Evolutionary conservation across 2,329 filamentous ascomycete species (phyloP), one percentile per base, ranked within the genome.

Genomic region (Diplodia corticola): DNA sequence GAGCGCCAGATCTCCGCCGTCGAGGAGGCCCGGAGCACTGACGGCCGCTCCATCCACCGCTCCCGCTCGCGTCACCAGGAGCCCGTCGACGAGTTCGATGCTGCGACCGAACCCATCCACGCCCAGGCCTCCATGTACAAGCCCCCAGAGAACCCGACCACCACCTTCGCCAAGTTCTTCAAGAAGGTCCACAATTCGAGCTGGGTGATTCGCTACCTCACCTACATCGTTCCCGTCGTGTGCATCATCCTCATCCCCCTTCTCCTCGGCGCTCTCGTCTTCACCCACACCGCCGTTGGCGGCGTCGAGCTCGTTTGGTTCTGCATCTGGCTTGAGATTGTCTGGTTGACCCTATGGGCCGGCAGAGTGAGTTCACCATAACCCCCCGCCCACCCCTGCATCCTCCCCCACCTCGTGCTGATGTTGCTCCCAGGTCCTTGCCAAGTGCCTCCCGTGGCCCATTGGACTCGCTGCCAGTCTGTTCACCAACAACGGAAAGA

Each of bases 341-440:
- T 97, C 28, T 98, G 94, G 94, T 83, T 94, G 69, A 92, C 92
- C 0, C 83, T 97, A 0, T 98, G 94, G 94, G 89, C 90, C 22
- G 90, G 86, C 64, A 79, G 87, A 73, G 80, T 83, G 74, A 73
- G 15, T 40, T 24, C 35, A 44, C 30, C 48, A 22, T 20, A 13
- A 20, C 35, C 17, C n/a, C 10, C 44, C 3, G n/a, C n/a, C n/a
- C n/a, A n/a, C n/a, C n/a, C n/a, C n/a, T n/a, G n/a, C n/a, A n/a
- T 33, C n/a, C 4, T 17, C 15, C 7, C 5, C 1, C 24, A 54
- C 35, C 33, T 22, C 12, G 1, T 46, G 10, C 35, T 30, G 30
- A 67, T 35, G 20, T 44, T 48, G 22, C 66, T 68, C 68, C 69
- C 67, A 85, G 78, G 84, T 91, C 57, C 79, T 89, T 15, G 85